Evolutionary conservation across 306 rosid genomes (phyloP), one percentile per base, ranked within the genome.

Genomic region (Luffa aegyptiaca): DNA sequence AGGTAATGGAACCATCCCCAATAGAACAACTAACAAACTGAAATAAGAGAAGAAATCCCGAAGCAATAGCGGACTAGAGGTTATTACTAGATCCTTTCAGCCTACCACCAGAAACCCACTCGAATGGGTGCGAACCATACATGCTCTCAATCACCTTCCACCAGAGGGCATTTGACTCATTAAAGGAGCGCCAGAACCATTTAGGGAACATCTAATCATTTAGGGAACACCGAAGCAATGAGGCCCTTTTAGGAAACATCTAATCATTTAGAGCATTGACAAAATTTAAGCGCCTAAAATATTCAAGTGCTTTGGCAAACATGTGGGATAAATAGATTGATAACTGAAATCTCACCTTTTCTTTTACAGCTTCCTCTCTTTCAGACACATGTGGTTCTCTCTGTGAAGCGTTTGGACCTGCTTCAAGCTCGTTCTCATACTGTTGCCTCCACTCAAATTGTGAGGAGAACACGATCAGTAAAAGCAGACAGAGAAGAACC

Each of bases 361-460:
- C 93, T 83, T 90, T 90, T 51, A 87, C 86, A 31, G 86, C 81
- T 44, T 88, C 88, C 79, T 86, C 87, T 84, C 90, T 84, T 69
- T 83, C 91, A n/a, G 91, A 83, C 33, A 75, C 61, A 61, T 83
- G 75, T 37, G 80, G 80, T 70, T 81, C 85, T 80, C 82, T 84
- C 81, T 77, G 87, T 58, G 86, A 80, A 63, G 86, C 49, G 55
- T 44, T 78, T 57, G 88, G 84, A 72, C 80, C 84, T 13, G 79
- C 83, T 82, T 90, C 88, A 55, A 80, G 75, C 42, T 86, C 93
- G 80, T 77, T 80, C 59, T 83, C 90, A 68, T 83, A 84, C 75
- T 87, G 92, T 58, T 84, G 89, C 83, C 88, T 88, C 93, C 93
- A 90, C 84, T 90, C 93, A 8, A 90, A 82, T 81, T 90, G 90